Evolutionary conservation across 2,329 filamentous ascomycete genomes (phyloP), one percentile per base, ranked within the genome.

Genomic region (Hymenoscyphus repandus): DNA sequence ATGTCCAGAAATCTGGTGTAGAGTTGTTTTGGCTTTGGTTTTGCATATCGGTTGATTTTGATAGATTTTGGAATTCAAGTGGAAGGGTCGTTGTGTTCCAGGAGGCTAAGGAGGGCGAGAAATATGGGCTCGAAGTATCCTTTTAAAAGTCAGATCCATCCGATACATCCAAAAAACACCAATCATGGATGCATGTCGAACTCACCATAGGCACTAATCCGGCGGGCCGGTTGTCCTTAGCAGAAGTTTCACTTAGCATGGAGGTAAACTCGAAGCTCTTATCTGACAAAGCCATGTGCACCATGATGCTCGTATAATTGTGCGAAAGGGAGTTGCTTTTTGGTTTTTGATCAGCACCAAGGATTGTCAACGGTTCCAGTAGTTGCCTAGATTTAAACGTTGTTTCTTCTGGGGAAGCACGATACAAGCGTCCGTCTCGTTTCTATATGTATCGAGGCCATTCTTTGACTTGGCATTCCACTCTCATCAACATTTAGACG

Each of bases 101-200:
- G 30, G 36, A 36, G 33, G 9, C 36, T 17, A 17, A 13, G 18
- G 32, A 46, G 18, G 22, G 22, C 22, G 44, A 46, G 44, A 32
- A 20, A 38, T 27, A 15, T 37, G 34, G 44, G 20, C 22, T 30
- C 11, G 36, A 37, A 11, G 18, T 38, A 13, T 38, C 44, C 44
- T 46, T 46, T 46, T 46, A 37, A 46, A 46, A 36, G 22, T 46
- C 20, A 37, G 44, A 22, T 37, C 20, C 33, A 30, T 43, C 22
- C 4, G 44, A 22, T 37, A 12, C 33, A 30, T 43, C 22, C 4
- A 27, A n/a, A 15, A 22, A 13, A 7, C 22, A 20, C 44, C 33
- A 46, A 46, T 46, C 18, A 30, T 6, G 4, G 7, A 5, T 37
- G 27, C 13, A 30, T 11, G 30, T 17, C 2, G 5, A 38, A 46